These are phyloP conservation scores for Thamnidium elegans DNA, from an alignment of 192 early-diverging fungal genomes.

Conservation along the genomic window DNA sequence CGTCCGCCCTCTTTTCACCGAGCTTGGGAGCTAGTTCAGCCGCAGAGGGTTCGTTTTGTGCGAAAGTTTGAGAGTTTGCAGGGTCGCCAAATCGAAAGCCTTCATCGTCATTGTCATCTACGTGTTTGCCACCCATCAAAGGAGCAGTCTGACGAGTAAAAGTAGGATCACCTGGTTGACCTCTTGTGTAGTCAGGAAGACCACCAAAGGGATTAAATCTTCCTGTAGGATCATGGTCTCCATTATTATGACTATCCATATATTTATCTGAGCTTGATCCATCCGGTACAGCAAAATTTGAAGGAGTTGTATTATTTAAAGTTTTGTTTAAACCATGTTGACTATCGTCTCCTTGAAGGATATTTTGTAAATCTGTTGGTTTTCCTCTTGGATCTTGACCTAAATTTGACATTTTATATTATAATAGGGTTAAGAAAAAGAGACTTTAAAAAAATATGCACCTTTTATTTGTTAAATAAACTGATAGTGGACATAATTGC, in stretches of 20 bases:
- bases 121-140: not conserved
- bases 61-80: too few relatives aligned
- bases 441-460: too few relatives aligned
- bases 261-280: not conserved
- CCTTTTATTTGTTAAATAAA: too few relatives aligned
- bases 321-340: not conserved
- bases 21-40: not conserved
- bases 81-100: too few relatives aligned
- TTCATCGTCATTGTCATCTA: not conserved
- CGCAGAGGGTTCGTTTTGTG: too few relatives aligned
- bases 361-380: not conserved
- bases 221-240: not conserved
- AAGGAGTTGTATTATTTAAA: not conserved
- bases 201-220: slow-evolving; percentile 8
- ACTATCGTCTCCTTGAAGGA: slow-evolving; percentile 9
- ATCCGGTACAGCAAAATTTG: not conserved
- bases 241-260: not conserved
- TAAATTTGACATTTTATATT: too few relatives aligned
- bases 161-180: slow-evolving; percentile 3
- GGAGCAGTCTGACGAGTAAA: slow-evolving; percentile 6
- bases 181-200: not conserved
- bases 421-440: too few relatives aligned
- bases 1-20: slow-evolving; percentile 2
- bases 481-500: too few relatives aligned
- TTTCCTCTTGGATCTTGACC: not conserved